Evolutionary conservation across 1,284 basidiomycete genomes (phyloP).

Genomic region (Thecaphora thlaspeos): DNA sequence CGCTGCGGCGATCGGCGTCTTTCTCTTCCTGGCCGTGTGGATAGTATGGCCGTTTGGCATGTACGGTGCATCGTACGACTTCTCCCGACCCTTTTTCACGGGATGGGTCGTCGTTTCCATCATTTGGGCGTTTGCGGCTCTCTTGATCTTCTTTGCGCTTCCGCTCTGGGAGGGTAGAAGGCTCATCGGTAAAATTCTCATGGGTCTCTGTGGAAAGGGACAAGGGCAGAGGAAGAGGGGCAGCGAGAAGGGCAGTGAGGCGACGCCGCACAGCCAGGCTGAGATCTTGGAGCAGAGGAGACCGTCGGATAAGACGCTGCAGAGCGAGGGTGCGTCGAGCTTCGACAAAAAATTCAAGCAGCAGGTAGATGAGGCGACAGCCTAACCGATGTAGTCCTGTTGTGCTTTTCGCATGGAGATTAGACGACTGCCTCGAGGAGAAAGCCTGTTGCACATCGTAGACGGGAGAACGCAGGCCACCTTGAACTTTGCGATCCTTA

Average conservation of each 20-base stretch:
- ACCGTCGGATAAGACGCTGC: no score
- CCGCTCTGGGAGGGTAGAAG: slow-evolving; percentile 21
- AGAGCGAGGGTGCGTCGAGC: no score
- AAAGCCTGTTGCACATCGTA: no score
- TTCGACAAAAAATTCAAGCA: no score
- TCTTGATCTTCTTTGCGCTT: slow-evolving; percentile 31
- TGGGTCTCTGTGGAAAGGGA: slow-evolving; percentile 1
- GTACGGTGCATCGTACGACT: slow-evolving; percentile 51
- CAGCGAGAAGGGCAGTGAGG: no score
- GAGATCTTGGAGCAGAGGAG: no score
- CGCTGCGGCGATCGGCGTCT: slow-evolving; percentile 12
- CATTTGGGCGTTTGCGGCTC: slow-evolving; percentile 44
- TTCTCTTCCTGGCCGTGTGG: slow-evolving; percentile 46
- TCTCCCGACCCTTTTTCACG: slow-evolving; percentile 41
- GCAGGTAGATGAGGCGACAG: no score
- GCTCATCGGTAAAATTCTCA: slow-evolving; percentile 8
- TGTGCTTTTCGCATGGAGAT: no score
- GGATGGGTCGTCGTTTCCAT: slow-evolving; percentile 51
- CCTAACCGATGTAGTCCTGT: no score
- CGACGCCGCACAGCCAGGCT: no score
- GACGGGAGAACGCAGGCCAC: no score
- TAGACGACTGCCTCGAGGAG: no score
- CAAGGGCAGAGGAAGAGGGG: not conserved
- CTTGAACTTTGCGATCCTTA: not conserved
- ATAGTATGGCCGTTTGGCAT: slow-evolving; percentile 53